phyloP scores from a whole-genome alignment of 2,329 filamentous ascomycete genomes.

The Diaporthe sp. region DNA sequence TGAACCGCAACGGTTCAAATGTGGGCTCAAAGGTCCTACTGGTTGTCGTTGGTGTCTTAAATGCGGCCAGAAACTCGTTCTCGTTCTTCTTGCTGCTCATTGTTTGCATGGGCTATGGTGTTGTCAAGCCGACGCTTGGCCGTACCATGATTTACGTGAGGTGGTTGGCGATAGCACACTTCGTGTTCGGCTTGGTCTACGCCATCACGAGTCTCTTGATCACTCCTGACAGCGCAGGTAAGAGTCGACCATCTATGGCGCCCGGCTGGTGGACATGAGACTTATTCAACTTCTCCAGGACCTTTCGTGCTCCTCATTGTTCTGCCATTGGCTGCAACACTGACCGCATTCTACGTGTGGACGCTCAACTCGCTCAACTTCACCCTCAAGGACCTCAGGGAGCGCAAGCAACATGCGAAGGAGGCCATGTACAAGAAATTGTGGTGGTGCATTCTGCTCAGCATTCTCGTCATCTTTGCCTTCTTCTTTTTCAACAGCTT shows the following conservation, averaged over 20 bases:
- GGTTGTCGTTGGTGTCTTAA: constrained; percentile 90
- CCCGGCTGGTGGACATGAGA: background rate
- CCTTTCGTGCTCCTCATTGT: constrained; percentile 94
- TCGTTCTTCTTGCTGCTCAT: constrained; percentile 98
- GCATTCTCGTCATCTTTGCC: constrained; percentile 93
- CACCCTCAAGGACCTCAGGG: constrained; percentile 95
- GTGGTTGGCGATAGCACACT: constrained; percentile 90
- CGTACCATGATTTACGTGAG: constrained; percentile 95
- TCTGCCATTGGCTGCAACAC: constrained; percentile 86
- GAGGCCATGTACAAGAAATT: constrained; percentile 97
- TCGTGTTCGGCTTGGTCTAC: constrained; percentile 94
- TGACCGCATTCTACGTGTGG: constrained; percentile 99
- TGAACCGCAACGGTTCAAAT: constrained; percentile 90
- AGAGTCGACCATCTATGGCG: constrained; percentile 39
- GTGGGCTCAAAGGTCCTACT: constrained; percentile 85
- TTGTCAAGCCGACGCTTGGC: constrained; percentile 92
- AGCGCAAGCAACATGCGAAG: constrained; percentile 94
- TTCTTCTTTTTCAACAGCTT: constrained; percentile 99
- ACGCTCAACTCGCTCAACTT: constrained; percentile 94
- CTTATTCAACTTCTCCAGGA: constrained; percentile 56
- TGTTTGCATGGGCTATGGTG: constrained; percentile 99
- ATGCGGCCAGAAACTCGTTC: constrained; percentile 95
- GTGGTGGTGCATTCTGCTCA: constrained; percentile 96
- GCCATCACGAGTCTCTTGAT: constrained; percentile 89
- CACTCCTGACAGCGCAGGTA: constrained; percentile 84